Conservation (phyloP, 257 asterid species). For the Solanum dulcamara region DNA sequence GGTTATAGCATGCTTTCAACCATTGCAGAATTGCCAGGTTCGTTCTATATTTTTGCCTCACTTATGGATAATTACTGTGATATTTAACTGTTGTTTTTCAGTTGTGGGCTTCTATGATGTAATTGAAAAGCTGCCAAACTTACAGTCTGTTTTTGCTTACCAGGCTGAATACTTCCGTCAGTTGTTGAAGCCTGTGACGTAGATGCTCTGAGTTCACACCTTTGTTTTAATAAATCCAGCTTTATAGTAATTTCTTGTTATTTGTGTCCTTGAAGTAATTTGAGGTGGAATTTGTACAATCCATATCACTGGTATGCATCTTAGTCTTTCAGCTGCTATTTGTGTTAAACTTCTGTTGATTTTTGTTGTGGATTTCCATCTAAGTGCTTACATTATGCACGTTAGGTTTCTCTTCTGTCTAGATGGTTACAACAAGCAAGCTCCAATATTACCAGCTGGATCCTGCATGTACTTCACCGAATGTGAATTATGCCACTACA, state of each 20-base stretch:
- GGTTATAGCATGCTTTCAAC: conserved; percentile 81
- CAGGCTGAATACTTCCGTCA: conserved; percentile 95
- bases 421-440: conserved; percentile 44
- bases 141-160: background rate
- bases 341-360: conserved; percentile 11
- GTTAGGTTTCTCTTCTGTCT: conserved; percentile 33
- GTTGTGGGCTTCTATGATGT: background rate
- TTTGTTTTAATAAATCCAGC: conserved; percentile 36
- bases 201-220: conserved; percentile 14
- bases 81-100: background rate
- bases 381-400: background rate
- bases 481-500: conserved; percentile 24
- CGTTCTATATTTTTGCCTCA: conserved; percentile 5
- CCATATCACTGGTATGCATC: conserved; percentile 36
- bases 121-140: conserved; percentile 11
- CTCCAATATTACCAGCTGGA: conserved; percentile 31
- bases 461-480: conserved; percentile 30
- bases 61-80: background rate
- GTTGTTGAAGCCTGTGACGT: conserved; percentile 88
- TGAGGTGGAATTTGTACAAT: conserved; percentile 18
- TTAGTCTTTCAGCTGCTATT: background rate
- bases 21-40: conserved; percentile 78
- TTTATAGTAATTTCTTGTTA: conserved; percentile 13
- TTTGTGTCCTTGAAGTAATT: conserved; percentile 22
- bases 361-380: conserved; percentile 2